Conservation (phyloP, 208 protist species). For the Wallacemonas sp. region DNA sequence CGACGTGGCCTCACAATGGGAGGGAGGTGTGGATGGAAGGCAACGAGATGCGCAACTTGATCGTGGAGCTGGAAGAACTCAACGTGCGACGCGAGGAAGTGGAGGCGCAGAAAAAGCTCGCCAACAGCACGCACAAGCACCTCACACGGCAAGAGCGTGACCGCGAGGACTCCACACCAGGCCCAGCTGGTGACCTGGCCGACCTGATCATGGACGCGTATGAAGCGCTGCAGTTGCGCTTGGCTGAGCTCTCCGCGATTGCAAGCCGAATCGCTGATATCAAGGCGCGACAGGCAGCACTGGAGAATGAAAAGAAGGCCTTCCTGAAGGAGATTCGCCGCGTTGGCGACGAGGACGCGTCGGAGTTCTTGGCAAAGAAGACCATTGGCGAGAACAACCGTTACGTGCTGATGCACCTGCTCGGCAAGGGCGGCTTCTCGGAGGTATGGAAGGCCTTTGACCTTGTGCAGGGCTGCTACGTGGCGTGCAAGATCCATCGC, state of each 20-base stretch:
- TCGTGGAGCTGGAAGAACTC: slow-evolving; percentile 45
- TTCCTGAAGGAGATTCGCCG: slow-evolving; percentile 84
- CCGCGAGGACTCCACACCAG: slow-evolving; percentile 47
- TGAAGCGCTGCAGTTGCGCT: slow-evolving; percentile 51
- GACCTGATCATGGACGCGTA: slow-evolving; percentile 54
- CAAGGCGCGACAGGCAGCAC: slow-evolving; percentile 37
- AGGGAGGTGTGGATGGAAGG: slow-evolving; percentile 80
- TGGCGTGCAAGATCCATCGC: slow-evolving; percentile 97
- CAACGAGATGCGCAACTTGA: slow-evolving; percentile 44
- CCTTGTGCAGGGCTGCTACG: slow-evolving; percentile 69
- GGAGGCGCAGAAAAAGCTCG: slow-evolving; percentile 57
- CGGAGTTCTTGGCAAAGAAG: slow-evolving; percentile 46
- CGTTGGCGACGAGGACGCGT: slow-evolving; percentile 77
- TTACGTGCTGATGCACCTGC: slow-evolving; percentile 90
- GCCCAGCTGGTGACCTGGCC: slow-evolving; percentile 14
- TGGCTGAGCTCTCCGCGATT: slow-evolving; percentile 50
- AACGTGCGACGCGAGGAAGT: slow-evolving; percentile 40
- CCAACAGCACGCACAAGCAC: slow-evolving; percentile 51
- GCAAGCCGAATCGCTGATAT: slow-evolving; percentile 36
- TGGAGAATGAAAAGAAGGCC: slow-evolving; percentile 74
- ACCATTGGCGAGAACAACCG: slow-evolving; percentile 54
- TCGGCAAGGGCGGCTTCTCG: slow-evolving; percentile 95
- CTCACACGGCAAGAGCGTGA: slow-evolving; percentile 49
- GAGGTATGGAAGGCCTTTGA: slow-evolving; percentile 96
- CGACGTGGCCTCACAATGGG: slow-evolving; percentile 44